phyloP scores from a whole-genome alignment of 768 basidiomycete species.

The Boletus barrowsii region DNA sequence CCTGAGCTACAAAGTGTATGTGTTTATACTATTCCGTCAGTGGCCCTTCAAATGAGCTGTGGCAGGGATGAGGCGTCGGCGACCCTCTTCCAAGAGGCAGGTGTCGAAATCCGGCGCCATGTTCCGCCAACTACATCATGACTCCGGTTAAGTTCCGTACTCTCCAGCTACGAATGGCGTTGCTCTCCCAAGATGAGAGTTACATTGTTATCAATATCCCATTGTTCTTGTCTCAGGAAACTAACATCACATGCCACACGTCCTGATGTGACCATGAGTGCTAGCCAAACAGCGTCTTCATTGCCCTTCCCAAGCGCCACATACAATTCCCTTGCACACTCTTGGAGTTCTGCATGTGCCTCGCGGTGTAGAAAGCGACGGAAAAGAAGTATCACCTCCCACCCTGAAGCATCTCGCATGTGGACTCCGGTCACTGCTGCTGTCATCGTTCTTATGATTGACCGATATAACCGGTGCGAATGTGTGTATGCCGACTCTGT shows the following conservation, averaged over 20 bases:
- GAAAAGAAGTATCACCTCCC: constrained; percentile 78
- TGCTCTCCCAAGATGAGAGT: constrained; percentile 25
- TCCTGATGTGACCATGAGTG: constrained; percentile 53
- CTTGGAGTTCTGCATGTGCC: constrained; percentile 74
- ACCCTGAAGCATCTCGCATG: constrained; percentile 65
- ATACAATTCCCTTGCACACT: constrained; percentile 63
- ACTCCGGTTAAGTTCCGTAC: constrained; percentile 5
- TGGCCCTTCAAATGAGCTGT: background rate
- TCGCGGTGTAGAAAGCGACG: constrained; percentile 69
- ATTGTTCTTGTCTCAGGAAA: constrained; percentile 54
- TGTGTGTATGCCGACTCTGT: constrained; percentile 75
- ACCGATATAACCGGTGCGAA: constrained; percentile 76
- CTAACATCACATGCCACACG: constrained; percentile 38
- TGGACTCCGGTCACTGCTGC: constrained; percentile 65
- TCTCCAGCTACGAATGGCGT: constrained; percentile 17
- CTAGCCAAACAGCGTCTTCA: constrained; percentile 83
- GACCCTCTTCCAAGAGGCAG: constrained; percentile 71
- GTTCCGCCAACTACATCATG: constrained; percentile 40
- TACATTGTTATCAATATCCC: constrained; percentile 56
- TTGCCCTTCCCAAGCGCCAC: constrained; percentile 56
- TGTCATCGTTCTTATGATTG: constrained; percentile 71
- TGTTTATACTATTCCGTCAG: constrained; percentile 8
- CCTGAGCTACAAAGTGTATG: constrained; percentile 91
- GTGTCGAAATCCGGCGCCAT: constrained; percentile 75
- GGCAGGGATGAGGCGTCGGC: constrained; percentile 83